phyloP scores from a whole-genome alignment of 2,329 filamentous ascomycete species.

The Saccharata proteae region DNA sequence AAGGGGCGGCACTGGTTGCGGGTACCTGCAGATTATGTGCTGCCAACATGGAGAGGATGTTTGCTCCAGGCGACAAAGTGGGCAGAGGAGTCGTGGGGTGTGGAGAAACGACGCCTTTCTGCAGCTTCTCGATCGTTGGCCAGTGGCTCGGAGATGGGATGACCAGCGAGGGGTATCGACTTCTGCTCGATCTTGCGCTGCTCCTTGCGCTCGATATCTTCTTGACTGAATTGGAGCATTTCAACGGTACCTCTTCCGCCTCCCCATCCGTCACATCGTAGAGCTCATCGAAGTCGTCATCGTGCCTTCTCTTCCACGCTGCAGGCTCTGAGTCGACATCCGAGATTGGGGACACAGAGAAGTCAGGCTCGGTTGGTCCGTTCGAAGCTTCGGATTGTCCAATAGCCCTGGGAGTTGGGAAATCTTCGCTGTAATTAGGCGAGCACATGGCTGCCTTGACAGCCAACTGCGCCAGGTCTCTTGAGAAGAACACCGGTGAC shows the following conservation, averaged over 20 bases:
- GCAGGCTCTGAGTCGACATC: constrained; percentile 48
- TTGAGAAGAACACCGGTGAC: constrained; percentile 7
- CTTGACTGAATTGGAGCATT: constrained; percentile 41
- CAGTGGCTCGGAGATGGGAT: constrained; percentile 48
- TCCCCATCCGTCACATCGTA: constrained; percentile 81
- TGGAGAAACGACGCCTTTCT: constrained; percentile 28
- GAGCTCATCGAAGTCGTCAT: constrained; percentile 71
- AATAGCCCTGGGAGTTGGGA: constrained; percentile 58
- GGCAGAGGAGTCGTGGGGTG: constrained; percentile 33
- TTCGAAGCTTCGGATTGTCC: constrained; percentile 30
- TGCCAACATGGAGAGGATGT: constrained; percentile 59
- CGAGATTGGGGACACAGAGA: constrained; percentile 22
- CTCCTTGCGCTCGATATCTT: constrained; percentile 17
- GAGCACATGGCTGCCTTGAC: constrained; percentile 21
- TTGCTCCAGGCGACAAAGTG: constrained; percentile 49
- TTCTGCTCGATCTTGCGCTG: constrained; percentile 21
- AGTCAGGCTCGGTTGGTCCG: too few species aligned
- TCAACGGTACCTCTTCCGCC: constrained; percentile 40
- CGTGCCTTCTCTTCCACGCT: constrained; percentile 54
- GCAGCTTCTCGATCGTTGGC: constrained; percentile 43
- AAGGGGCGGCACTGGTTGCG: constrained; percentile 68
- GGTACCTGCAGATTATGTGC: constrained; percentile 49
- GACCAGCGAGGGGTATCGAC: constrained; percentile 44
- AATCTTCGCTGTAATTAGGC: constrained; percentile 44
- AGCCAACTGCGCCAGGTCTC: constrained; percentile 1